A percentile compares a stretch with the other conserved stretches of the same genome.
Conservation (phyloP, 73 alveolate species). For the Stentor roeselii region DNA sequence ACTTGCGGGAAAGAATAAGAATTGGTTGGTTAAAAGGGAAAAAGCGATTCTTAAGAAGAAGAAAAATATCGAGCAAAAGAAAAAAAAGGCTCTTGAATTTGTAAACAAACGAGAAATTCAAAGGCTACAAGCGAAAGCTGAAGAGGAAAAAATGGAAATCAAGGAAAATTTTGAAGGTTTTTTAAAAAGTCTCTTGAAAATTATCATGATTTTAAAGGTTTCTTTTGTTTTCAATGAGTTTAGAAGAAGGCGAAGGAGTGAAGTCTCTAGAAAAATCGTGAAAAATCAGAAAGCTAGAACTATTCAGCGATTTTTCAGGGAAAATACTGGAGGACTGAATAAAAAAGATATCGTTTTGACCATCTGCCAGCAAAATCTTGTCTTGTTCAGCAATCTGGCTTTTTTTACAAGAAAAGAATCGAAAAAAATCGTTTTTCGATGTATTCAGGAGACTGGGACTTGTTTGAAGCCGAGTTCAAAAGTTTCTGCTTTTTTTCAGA, state of each 20-base stretch:
- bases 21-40: background rate
- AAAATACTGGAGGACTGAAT: background rate
- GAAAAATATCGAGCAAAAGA: background rate
- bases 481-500: background rate
- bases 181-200: too few relatives aligned
- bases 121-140: background rate
- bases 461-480: background rate
- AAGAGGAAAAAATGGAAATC: background rate
- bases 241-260: background rate
- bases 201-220: background rate
- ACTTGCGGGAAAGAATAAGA: background rate
- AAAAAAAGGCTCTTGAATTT: background rate
- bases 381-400: background rate
- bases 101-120: background rate
- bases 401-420: background rate
- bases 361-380: background rate
- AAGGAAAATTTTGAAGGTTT: background rate
- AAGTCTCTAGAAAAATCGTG: background rate
- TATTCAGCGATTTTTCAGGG: background rate
- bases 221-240: too few relatives aligned
- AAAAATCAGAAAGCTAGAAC: background rate
- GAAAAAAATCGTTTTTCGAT: too few relatives aligned
- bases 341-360: too few relatives aligned
- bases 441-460: background rate
- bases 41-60: background rate